Conservation (phyloP, 306 rosid genomes). For the cucumber (Cucumis sativus) region DNA sequence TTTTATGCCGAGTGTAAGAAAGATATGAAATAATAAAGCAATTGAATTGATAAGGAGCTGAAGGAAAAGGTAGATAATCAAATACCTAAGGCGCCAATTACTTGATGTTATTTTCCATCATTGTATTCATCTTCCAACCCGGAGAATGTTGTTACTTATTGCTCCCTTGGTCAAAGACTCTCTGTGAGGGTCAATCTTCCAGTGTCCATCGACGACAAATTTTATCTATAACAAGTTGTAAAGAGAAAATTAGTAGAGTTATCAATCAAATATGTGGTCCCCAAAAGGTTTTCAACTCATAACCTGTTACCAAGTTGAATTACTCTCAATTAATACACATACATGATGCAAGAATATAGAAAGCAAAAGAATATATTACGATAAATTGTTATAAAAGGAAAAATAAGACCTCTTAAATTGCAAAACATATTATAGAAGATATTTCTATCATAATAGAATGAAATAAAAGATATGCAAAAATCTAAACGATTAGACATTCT, state of each 20-base stretch:
- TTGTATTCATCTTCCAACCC: conserved; percentile 37
- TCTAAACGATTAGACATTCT: background rate
- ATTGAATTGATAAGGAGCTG: background rate
- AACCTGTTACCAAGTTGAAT: background rate
- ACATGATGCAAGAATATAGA: background rate
- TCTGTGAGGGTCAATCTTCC: conserved; percentile 61
- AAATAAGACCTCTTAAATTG: background rate
- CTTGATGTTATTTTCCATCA: background rate
- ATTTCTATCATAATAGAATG: background rate
- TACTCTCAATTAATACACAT: background rate
- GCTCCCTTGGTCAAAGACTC: conserved; percentile 48
- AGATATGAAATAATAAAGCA: background rate
- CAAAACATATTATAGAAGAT: background rate
- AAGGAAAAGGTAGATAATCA: conserved; percentile 6
- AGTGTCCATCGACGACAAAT: conserved; percentile 78
- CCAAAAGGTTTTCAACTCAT: background rate
- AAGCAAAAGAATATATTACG: background rate
- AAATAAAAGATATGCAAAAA: background rate
- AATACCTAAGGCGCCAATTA: background rate
- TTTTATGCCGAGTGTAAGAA: background rate
- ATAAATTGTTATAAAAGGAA: background rate
- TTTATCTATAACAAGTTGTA: conserved; percentile 47
- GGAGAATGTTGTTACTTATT: conserved; percentile 71
- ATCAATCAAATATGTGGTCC: background rate
- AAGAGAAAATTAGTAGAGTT: background rate